A percentile compares a stretch with the other conserved stretches of the same genome.
These are phyloP conservation scores for Berberis vulgaris DNA, from an alignment of 164 flowering plant species.

Conservation along the genomic window DNA sequence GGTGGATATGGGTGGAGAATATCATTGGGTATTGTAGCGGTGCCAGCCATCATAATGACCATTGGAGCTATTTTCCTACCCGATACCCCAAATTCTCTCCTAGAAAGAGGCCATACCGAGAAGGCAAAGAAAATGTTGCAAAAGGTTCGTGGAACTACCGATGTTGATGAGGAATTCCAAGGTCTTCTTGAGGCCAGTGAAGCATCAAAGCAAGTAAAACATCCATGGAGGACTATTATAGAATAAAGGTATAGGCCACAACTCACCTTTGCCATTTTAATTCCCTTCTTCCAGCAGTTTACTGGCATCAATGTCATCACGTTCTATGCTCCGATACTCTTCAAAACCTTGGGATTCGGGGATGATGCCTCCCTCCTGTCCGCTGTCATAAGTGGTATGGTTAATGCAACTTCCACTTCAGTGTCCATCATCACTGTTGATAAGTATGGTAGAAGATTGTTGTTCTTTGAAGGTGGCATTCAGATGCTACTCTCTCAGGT, in stretches of 20 bases:
- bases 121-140: conserved; percentile 5
- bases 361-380: conserved; percentile 5
- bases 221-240: conserved; percentile 6
- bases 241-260: conserved; percentile 3
- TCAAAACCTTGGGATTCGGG: conserved; percentile 6
- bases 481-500: conserved; percentile 5
- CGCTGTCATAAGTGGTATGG: conserved; percentile 4
- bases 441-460: conserved; percentile 1
- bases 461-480: conserved; percentile 3
- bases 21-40: neutral
- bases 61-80: neutral
- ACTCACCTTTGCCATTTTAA: neutral
- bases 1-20: conserved; percentile 7
- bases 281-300: conserved; percentile 4
- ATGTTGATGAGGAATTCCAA: conserved; percentile 4
- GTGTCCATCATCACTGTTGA: conserved; percentile 2
- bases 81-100: conserved; percentile 6
- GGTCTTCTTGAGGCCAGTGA: conserved; percentile 4
- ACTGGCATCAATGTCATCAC: conserved; percentile 6
- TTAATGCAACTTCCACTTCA: neutral
- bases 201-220: conserved; percentile 1
- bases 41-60: conserved; percentile 5
- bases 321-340: conserved; percentile 5
- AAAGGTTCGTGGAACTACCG: conserved; percentile 2
- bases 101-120: conserved; percentile 5